Evolutionary conservation across 805 yeast genomes (phyloP).

Genomic region (Maudiozyma barnettii): DNA sequence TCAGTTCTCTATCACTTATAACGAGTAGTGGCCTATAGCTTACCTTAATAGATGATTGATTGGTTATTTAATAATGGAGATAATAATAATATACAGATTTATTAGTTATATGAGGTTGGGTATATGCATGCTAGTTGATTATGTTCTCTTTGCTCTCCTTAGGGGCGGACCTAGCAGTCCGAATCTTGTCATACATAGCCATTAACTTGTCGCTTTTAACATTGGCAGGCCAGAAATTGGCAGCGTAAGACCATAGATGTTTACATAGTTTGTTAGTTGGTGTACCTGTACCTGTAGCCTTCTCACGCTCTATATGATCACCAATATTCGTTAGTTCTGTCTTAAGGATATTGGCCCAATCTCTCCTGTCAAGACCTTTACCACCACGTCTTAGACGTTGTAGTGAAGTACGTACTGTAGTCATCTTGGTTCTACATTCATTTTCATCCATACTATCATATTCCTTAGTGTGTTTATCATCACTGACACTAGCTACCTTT

Average conservation of each 20-base stretch:
- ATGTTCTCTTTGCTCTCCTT: neutral
- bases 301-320: slow-evolving; percentile 46
- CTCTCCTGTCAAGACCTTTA: slow-evolving; percentile 62
- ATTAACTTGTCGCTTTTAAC: slow-evolving; percentile 66
- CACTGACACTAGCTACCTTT: neutral
- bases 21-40: neutral
- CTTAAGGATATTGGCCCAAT: slow-evolving; percentile 65
- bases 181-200: slow-evolving; percentile 63
- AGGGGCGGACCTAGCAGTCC: slow-evolving; percentile 2
- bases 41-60: no score
- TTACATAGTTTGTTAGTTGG: slow-evolving; percentile 36
- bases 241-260: slow-evolving; percentile 79
- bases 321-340: slow-evolving; percentile 66
- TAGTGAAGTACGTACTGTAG: slow-evolving; percentile 59
- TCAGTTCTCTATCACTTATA: neutral
- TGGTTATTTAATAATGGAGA: neutral
- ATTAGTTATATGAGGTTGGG: neutral
- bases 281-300: slow-evolving; percentile 17
- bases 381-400: slow-evolving; percentile 60
- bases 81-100: neutral
- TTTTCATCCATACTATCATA: slow-evolving; percentile 74
- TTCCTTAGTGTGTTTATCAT: slow-evolving; percentile 34
- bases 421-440: slow-evolving; percentile 49
- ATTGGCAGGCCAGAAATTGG: slow-evolving; percentile 78
- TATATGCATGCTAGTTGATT: neutral